These are phyloP conservation scores for Ramaria sp. DNA, from an alignment of 768 basidiomycete species.

Conservation along the genomic window DNA sequence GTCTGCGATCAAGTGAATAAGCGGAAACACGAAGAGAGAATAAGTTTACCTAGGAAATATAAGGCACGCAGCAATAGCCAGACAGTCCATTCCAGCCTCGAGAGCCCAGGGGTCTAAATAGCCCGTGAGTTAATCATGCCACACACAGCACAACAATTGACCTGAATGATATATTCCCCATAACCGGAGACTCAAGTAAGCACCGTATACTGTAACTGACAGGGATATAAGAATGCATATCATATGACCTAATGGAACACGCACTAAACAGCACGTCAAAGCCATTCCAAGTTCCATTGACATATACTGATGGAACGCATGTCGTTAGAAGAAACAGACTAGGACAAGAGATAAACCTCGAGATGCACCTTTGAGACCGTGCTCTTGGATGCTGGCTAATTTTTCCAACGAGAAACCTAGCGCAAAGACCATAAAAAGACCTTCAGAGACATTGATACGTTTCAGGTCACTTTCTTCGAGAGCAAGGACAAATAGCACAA, in stretches of 20 bases:
- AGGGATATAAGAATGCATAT: neutral
- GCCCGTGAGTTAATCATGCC: neutral
- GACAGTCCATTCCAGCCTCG: constrained; percentile 64
- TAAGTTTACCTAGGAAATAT: constrained; percentile 68
- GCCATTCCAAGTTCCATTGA: constrained; percentile 43
- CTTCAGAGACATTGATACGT: constrained; percentile 54
- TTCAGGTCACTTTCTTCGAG: constrained; percentile 63
- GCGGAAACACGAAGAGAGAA: neutral
- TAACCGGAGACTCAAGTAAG: constrained; percentile 67
- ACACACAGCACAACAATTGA: constrained; percentile 22
- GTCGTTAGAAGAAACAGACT: neutral
- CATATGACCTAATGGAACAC: constrained; percentile 11
- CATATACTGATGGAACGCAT: constrained; percentile 1
- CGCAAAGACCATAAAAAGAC: constrained; percentile 58
- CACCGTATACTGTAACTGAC: constrained; percentile 64
- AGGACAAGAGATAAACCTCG: neutral
- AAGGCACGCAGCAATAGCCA: constrained; percentile 82
- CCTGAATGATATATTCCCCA: constrained; percentile 68
- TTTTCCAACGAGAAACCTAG: constrained; percentile 84
- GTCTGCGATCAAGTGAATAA: constrained; percentile 27
- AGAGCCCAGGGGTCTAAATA: constrained; percentile 52
- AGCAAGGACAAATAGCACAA: constrained; percentile 67
- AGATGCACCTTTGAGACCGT: constrained; percentile 70
- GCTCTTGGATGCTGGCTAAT: constrained; percentile 90
- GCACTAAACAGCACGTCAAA: constrained; percentile 86